Evolutionary conservation across 2,329 filamentous ascomycete species (phyloP).

Genomic region (Ceratocystis lukuohia): DNA sequence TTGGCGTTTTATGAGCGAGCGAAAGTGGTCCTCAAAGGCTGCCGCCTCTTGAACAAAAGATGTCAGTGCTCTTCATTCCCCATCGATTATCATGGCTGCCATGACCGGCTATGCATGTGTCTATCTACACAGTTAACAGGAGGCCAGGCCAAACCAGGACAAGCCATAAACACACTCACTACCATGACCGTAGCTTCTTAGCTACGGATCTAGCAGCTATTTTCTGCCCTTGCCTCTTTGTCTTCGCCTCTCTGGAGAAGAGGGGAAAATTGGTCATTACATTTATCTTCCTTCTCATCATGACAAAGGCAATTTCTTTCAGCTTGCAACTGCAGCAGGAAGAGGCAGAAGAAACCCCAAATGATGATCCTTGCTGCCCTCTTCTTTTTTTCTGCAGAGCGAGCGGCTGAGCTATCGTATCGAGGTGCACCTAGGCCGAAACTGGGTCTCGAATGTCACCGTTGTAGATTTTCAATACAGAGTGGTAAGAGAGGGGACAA

Average conservation of each 20-base stretch:
- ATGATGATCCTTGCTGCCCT: background rate
- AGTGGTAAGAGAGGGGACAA: background rate
- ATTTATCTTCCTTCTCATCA: background rate
- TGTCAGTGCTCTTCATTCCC: background rate
- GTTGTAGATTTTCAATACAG: background rate
- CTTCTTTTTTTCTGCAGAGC: background rate
- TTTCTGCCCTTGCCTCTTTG: background rate
- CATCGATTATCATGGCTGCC: background rate
- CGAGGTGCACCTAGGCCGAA: background rate
- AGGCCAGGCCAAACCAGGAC: background rate
- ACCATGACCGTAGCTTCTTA: background rate
- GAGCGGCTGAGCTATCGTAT: slow-evolving; percentile 1
- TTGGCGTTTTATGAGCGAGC: background rate
- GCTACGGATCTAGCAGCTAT: background rate
- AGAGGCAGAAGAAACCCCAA: background rate
- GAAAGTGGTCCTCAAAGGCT: background rate
- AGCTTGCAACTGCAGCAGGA: slow-evolving; percentile 1
- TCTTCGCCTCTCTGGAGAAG: background rate
- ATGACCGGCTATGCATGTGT: background rate
- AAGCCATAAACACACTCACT: background rate
- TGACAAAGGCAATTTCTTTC: slow-evolving; percentile 1
- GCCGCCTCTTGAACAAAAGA: background rate
- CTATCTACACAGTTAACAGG: background rate
- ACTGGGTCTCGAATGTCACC: background rate
- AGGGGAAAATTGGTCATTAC: background rate